Conservation (phyloP, 345 rosid genomes). For the Eutrema yunnanense region DNA sequence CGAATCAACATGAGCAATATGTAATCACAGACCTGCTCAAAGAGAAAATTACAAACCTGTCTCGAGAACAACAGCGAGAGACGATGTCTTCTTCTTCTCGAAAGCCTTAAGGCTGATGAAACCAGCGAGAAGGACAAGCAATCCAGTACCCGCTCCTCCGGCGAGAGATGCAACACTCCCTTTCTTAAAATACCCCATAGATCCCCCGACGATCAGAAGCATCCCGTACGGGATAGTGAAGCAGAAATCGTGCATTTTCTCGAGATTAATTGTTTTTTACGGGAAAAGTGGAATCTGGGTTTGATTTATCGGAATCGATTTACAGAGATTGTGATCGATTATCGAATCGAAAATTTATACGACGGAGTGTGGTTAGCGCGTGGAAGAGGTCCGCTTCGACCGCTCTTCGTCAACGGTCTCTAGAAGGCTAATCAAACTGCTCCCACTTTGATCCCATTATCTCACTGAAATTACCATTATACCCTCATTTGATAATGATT, state of each 20-base stretch:
- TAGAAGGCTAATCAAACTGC: not conserved
- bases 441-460: not conserved
- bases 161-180: conserved; percentile 69
- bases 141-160: conserved; percentile 76
- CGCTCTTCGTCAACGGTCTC: conserved; percentile 28
- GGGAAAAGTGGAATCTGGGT: conserved; percentile 10
- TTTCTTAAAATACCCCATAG: conserved; percentile 62
- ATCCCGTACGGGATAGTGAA: conserved; percentile 91
- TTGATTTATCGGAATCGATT: not conserved
- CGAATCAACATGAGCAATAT: not conserved
- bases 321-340: not conserved
- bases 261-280: not conserved
- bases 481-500: not conserved
- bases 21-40: not conserved
- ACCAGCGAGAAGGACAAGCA: conserved; percentile 67
- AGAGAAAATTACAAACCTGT: conserved; percentile 40
- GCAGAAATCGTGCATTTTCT: conserved; percentile 82
- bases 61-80: conserved; percentile 52
- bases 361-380: conserved; percentile 26
- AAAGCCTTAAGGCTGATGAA: conserved; percentile 77
- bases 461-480: not conserved
- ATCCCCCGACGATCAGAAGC: conserved; percentile 66
- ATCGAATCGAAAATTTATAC: not conserved
- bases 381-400: conserved; percentile 23
- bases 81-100: conserved; percentile 57